phyloP scores from a whole-genome alignment of 345 rosid species.

The Dipteronia dyeriana region DNA sequence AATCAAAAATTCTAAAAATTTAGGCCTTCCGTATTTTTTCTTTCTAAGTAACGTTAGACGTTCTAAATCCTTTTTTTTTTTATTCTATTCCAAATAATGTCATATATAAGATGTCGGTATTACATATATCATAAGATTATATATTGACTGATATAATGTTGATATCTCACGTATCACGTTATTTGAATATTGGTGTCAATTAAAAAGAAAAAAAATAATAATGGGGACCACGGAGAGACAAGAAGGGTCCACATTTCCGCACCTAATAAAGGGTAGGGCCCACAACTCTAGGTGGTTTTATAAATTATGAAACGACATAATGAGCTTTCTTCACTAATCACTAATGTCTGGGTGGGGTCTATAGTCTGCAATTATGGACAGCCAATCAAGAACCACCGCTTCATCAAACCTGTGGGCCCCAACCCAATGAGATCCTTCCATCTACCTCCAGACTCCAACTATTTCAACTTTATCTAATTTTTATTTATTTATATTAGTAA shows the following conservation, averaged over 20 bases:
- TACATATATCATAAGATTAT: no score
- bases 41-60: no score
- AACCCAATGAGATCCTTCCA: neutral
- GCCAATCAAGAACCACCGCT: conserved; percentile 28
- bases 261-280: conserved; percentile 13
- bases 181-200: no score
- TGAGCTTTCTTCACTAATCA: conserved; percentile 1
- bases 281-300: conserved; percentile 17
- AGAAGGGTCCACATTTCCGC: neutral
- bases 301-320: conserved; percentile 15
- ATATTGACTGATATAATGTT: no score
- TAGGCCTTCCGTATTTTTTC: no score
- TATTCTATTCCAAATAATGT: no score
- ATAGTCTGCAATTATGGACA: conserved; percentile 15
- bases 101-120: no score
- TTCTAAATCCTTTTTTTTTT: no score
- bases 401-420: neutral
- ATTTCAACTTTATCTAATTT: neutral
- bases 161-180: no score
- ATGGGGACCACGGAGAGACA: neutral
- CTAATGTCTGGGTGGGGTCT: conserved; percentile 27
- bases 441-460: conserved; percentile 28
- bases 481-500: no score
- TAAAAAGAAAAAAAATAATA: no score
- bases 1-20: no score